Conservation (phyloP, 2,329 filamentous ascomycete genomes). For the Teratosphaeria nubilosa region DNA sequence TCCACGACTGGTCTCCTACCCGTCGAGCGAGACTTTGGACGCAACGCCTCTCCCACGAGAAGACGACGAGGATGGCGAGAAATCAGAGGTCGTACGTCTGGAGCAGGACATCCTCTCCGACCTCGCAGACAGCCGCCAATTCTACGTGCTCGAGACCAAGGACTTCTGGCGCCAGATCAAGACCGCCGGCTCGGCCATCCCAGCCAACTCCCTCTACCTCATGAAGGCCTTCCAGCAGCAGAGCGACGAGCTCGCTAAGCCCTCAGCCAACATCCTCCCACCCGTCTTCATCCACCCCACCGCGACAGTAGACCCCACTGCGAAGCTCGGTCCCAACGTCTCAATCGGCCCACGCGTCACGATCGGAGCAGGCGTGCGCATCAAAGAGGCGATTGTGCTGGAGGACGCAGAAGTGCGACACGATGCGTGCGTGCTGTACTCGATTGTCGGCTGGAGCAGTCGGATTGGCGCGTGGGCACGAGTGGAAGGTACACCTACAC, state of each 20-base stretch:
- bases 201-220: constrained; percentile 91
- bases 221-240: constrained; percentile 82
- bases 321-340: constrained; percentile 94
- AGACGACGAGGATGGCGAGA: constrained; percentile 62
- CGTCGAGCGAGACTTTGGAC: constrained; percentile 87
- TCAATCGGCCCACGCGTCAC: constrained; percentile 83
- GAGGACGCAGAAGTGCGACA: constrained; percentile 95
- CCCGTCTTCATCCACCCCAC: constrained; percentile 94
- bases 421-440: constrained; percentile 88
- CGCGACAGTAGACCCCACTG: constrained; percentile 81
- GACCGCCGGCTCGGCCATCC: constrained; percentile 92
- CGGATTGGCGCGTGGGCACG: constrained; percentile 95
- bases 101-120: constrained; percentile 96
- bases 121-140: constrained; percentile 92
- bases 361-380: constrained; percentile 75
- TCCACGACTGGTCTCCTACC: constrained; percentile 86
- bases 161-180: constrained; percentile 99
- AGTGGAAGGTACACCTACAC: constrained; percentile 88
- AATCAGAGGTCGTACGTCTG: constrained; percentile 80
- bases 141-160: constrained; percentile 97
- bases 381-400: constrained; percentile 93
- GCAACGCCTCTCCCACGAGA: constrained; percentile 47
- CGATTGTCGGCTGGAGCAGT: constrained; percentile 95
- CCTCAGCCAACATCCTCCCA: constrained; percentile 77
- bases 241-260: constrained; percentile 69